Percentiles rank a stretch among this genome's conserved stretches.
These are phyloP conservation scores for Pneumocystis carinii DNA, from an alignment of 1,139 yeast genomes.

Conservation along the genomic window DNA sequence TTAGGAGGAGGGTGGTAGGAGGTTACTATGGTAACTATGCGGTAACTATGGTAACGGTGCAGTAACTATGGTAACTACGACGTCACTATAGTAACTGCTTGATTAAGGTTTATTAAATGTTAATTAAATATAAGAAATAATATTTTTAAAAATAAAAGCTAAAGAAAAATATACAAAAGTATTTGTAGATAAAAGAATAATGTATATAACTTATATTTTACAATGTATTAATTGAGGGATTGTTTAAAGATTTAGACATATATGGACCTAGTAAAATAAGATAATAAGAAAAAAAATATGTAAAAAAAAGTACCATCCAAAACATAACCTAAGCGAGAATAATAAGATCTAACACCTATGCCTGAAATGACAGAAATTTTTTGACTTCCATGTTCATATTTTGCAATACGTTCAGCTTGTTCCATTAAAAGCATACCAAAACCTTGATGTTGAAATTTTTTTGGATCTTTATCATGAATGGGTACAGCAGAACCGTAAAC, in stretches of 20 bases:
- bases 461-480: constrained; percentile 89
- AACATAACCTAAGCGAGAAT: constrained; percentile 76
- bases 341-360: constrained; percentile 93
- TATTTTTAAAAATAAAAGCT: too few species aligned
- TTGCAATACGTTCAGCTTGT: constrained; percentile 91
- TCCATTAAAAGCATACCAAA: constrained; percentile 96
- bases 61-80: too few species aligned
- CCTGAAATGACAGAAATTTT: constrained; percentile 93
- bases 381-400: constrained; percentile 83
- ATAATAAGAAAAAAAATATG: constrained; percentile 55
- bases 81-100: too few species aligned
- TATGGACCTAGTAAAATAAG: not conserved
- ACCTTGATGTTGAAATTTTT: constrained; percentile 98
- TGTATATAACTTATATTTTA: too few species aligned
- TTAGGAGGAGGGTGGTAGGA: too few species aligned
- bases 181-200: too few species aligned
- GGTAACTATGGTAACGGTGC: too few species aligned
- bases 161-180: too few species aligned
- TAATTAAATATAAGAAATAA: too few species aligned
- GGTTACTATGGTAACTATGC: too few species aligned
- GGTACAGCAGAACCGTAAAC: constrained; percentile 98
- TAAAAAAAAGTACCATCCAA: constrained; percentile 69
- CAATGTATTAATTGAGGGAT: too few species aligned
- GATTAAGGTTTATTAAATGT: too few species aligned
- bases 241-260: not conserved